Evolutionary conservation across 129 eudicot genomes (phyloP).

Genomic region (Escallonia herrerae): DNA sequence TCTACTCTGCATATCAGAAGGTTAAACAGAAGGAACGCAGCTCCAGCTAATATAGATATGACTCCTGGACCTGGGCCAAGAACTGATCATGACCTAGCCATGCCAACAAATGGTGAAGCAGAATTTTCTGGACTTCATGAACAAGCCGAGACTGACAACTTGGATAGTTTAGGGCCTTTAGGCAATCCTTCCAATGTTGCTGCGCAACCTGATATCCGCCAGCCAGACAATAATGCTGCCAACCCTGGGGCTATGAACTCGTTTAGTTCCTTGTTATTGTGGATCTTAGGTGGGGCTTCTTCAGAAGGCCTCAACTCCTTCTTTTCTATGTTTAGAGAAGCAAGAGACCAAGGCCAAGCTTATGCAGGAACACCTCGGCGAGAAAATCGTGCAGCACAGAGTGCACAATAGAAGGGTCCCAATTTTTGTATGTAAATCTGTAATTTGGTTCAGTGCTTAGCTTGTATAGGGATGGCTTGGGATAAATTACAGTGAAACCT

Average conservation of each 20-base stretch:
- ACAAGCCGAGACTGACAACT: constrained; percentile 26
- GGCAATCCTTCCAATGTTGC: constrained; percentile 35
- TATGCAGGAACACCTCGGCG: constrained; percentile 43
- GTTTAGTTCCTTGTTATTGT: constrained; percentile 75
- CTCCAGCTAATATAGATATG: constrained; percentile 20
- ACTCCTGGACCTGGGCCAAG: constrained; percentile 29
- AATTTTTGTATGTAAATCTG: not conserved
- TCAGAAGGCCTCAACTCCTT: constrained; percentile 89
- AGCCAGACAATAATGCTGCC: constrained; percentile 35
- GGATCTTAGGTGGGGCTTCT: constrained; percentile 88
- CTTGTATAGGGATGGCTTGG: not conserved
- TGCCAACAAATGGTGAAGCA: constrained; percentile 28
- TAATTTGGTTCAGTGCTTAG: no score
- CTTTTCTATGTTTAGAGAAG: constrained; percentile 76
- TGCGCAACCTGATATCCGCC: constrained; percentile 33
- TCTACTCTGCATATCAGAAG: constrained; percentile 90
- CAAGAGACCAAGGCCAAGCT: constrained; percentile 76
- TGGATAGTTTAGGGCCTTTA: constrained; percentile 18
- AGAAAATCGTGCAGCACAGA: constrained; percentile 44
- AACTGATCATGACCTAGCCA: constrained; percentile 22
- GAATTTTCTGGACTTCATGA: constrained; percentile 36
- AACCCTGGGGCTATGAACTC: constrained; percentile 72
- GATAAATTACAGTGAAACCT: not conserved
- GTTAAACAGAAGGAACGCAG: constrained; percentile 57
- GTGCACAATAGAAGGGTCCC: constrained; percentile 18